Percentiles rank a stretch among this genome's conserved stretches.
Evolutionary conservation across 1,139 yeast genomes (phyloP).

Genomic region (Candida freyschussii): DNA sequence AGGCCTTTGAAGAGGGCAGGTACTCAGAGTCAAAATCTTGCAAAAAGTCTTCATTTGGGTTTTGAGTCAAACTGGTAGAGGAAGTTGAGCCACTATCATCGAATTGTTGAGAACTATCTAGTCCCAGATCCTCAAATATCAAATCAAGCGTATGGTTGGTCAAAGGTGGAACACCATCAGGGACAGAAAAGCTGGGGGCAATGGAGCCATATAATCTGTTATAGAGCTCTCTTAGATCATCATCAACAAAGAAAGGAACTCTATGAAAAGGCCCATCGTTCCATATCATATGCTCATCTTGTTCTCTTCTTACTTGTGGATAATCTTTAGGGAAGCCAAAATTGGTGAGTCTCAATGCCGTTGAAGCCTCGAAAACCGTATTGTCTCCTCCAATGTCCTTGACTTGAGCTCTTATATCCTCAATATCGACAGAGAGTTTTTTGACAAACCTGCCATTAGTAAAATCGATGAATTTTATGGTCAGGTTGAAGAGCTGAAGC

Average conservation of each 20-base stretch:
- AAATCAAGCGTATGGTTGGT: conserved; percentile 38
- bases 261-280: conserved; percentile 87
- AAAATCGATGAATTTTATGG: conserved; percentile 58
- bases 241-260: conserved; percentile 61
- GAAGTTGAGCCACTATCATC: conserved; percentile 2
- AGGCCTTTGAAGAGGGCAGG: conserved; percentile 1
- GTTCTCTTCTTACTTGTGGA: conserved; percentile 42
- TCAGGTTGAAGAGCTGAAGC: conserved; percentile 35
- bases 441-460: conserved; percentile 63
- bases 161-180: conserved; percentile 62
- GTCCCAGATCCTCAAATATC: conserved; percentile 32
- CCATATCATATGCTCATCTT: conserved; percentile 57
- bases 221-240: conserved; percentile 44
- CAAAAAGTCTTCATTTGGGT: conserved; percentile 10
- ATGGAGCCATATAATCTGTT: conserved; percentile 46
- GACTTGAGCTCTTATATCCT: conserved; percentile 37
- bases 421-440: conserved; percentile 47
- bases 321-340: conserved; percentile 54
- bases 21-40: conserved; percentile 18
- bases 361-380: conserved; percentile 35
- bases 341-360: conserved; percentile 56
- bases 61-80: not conserved
- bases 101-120: conserved; percentile 1
- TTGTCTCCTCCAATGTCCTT: conserved; percentile 21
- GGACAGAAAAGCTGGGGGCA: conserved; percentile 58